Percentiles rank a stretch among this genome's conserved stretches.
Conservation (phyloP, 257 asterid species). For the Solanum pinnatisectum region DNA sequence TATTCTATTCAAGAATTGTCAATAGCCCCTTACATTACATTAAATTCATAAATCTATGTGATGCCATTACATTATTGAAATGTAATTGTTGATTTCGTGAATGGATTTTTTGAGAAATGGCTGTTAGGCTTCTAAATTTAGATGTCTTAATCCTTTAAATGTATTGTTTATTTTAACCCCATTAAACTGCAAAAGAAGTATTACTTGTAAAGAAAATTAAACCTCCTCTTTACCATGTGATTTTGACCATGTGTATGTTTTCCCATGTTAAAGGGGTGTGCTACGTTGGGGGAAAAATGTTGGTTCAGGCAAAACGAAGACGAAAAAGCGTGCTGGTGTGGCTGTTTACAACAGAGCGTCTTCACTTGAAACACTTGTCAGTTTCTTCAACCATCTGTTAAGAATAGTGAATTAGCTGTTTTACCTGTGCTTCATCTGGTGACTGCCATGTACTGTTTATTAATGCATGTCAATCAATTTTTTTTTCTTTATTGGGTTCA, state of each 20-base stretch:
- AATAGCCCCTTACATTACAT: neutral
- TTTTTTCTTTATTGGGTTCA: neutral
- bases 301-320: constrained; percentile 76
- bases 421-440: neutral
- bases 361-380: constrained; percentile 87
- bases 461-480: neutral
- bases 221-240: neutral
- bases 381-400: constrained; percentile 13
- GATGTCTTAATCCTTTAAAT: neutral
- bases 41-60: neutral
- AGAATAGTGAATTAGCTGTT: neutral
- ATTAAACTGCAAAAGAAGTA: neutral
- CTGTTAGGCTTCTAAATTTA: neutral
- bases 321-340: constrained; percentile 88
- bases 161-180: neutral
- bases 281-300: constrained; percentile 95
- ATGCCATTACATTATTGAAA: neutral
- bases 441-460: neutral
- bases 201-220: neutral
- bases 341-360: constrained; percentile 97
- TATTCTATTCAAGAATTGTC: neutral
- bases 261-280: constrained; percentile 48
- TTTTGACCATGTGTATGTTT: neutral
- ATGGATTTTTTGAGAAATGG: neutral
- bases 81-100: neutral